A percentile compares a stretch with the other conserved stretches of the same genome.
phyloP scores from a whole-genome alignment of 371 early-diverging fungal species.

The Dinochytrium kinnereticum region DNA sequence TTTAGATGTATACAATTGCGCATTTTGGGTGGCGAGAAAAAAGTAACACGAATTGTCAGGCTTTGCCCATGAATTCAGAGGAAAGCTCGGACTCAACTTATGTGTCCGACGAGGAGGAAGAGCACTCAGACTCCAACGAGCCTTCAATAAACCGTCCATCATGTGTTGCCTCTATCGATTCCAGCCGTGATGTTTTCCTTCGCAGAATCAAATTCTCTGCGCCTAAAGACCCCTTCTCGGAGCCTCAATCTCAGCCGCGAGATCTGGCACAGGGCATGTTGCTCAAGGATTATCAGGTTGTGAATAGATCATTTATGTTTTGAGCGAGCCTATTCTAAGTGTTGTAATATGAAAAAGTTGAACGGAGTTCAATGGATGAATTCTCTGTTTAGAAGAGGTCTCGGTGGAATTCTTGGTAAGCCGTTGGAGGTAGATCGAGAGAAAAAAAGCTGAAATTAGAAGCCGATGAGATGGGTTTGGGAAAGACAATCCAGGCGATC shows the following conservation, averaged over 20 bases:
- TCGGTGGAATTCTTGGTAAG: constrained; percentile 24
- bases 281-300: constrained; percentile 26
- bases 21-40: constrained; percentile 36
- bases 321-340: too few species aligned
- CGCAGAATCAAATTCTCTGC: neutral
- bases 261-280: neutral
- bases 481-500: constrained; percentile 77
- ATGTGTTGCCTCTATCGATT: neutral
- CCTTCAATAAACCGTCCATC: neutral
- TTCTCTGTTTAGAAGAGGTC: neutral
- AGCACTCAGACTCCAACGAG: neutral
- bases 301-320: too few species aligned
- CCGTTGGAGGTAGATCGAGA: neutral
- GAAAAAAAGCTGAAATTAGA: neutral
- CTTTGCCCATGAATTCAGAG: neutral
- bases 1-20: constrained; percentile 36
- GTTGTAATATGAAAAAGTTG: too few species aligned
- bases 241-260: neutral
- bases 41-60: neutral
- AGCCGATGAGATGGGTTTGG: constrained; percentile 94
- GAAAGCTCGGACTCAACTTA: too few species aligned
- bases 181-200: neutral
- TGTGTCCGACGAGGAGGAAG: neutral
- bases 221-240: neutral
- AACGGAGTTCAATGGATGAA: constrained; percentile 25